Evolutionary conservation across 2,329 filamentous ascomycete genomes (phyloP), one percentile per base, ranked within the genome.

Genomic region (Esteya vermicola): DNA sequence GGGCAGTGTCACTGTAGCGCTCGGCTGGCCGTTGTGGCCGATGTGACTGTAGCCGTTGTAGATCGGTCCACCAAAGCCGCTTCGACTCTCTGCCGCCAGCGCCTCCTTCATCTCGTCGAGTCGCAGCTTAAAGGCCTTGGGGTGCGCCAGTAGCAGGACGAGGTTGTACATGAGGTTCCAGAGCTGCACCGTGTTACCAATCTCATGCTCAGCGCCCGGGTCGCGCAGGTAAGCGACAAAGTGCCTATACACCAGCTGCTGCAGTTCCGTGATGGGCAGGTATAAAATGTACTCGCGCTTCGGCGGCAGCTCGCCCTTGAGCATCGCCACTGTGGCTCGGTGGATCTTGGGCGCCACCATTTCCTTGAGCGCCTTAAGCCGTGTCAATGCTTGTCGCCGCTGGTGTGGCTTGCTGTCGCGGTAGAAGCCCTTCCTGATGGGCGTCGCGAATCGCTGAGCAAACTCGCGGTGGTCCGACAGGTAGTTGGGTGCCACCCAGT

Each of bases 271-370:
- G 10, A 91, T 62, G 7, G 79, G 73, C 6, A 94, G 64, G 4
- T 70, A 81, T 39, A 95, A 70, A 23, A 93, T 72, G 52, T 89
- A 94, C 52, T 95, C 88, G 8, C 70, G 72, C 55, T 94, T 95
- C 0, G 65, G 62, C 3, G 82, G 83, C 33, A 94, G 62, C 30
- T 78, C 73, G 12, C 75, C 63, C 45, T 70, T 69, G 33, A 93
- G 62, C 6, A 70, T 68, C 14, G 59, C 55, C 44, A 85, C 79
- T 38, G 82, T 85, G 8, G 72, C 75, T 22, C 88, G 75, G 51
- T 88, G 68, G 14, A 93, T 75, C 56, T 93, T 93, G 6, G 85
- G 81, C 1, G 70, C 72, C 19, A 94, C 74, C 33, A 80, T 77
- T 20, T 69, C 59, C 49, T 83, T 84, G 23, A 95, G 64, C 4